phyloP scores from a whole-genome alignment of 1,139 yeast genomes.

The Protomyces pachydermus region DNA sequence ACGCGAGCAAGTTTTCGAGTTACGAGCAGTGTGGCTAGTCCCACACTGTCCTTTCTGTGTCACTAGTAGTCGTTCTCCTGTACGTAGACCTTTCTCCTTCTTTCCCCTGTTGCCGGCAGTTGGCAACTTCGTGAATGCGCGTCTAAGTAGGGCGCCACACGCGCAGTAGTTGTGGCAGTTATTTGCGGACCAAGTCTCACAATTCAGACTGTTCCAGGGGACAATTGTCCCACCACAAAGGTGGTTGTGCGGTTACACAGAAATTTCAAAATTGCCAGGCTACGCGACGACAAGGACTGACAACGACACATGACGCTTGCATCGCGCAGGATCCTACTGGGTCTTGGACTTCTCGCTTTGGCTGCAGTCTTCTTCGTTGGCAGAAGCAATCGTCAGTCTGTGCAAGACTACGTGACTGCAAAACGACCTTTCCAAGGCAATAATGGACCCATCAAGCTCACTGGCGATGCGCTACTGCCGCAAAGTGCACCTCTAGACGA shows the following conservation, averaged over 20 bases:
- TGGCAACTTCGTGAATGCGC: too few relatives aligned
- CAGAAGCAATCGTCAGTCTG: neutral
- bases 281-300: neutral
- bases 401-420: neutral
- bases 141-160: too few relatives aligned
- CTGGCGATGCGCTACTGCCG: neutral
- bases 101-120: too few relatives aligned
- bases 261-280: too few relatives aligned
- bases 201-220: too few relatives aligned
- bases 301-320: neutral
- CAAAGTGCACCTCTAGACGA: neutral
- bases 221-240: too few relatives aligned
- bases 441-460: neutral
- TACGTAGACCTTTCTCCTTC: too few relatives aligned
- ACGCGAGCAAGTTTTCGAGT: slow-evolving; percentile 16
- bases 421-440: neutral
- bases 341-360: neutral
- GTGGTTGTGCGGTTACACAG: too few relatives aligned
- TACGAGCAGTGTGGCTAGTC: slow-evolving; percentile 8
- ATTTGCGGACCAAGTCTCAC: too few relatives aligned
- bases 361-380: neutral
- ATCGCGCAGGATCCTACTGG: neutral
- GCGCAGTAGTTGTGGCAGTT: too few relatives aligned
- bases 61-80: too few relatives aligned
- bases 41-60: neutral